Conservation (phyloP, 495 filamentous ascomycete species). For the Acidiella bohemica region DNA sequence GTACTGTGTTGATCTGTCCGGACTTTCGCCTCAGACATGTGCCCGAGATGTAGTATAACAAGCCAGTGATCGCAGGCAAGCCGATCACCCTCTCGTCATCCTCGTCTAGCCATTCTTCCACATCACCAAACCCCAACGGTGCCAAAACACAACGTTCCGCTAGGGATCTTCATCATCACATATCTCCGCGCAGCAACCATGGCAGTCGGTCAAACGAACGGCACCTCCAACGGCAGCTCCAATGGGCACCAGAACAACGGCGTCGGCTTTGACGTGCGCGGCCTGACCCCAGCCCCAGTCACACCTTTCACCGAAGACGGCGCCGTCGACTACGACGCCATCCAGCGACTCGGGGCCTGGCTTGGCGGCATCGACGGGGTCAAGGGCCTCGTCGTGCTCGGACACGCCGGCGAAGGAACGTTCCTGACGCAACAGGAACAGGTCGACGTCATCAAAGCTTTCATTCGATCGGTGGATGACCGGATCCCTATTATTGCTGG, state of each 20-base stretch:
- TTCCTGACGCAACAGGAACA: constrained; percentile 29
- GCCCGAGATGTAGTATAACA: too few species aligned
- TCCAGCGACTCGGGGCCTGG: constrained; percentile 29
- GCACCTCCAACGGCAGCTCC: background rate
- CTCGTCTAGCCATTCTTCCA: too few species aligned
- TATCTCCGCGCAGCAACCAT: background rate
- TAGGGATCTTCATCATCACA: too few species aligned
- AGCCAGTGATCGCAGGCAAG: too few species aligned
- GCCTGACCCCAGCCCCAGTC: constrained; percentile 28
- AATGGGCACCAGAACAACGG: background rate
- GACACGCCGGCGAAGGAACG: constrained; percentile 29
- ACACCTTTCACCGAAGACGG: constrained; percentile 27
- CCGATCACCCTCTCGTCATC: too few species aligned
- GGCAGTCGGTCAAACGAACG: background rate
- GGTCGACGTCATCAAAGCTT: constrained; percentile 26
- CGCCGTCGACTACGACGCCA: constrained; percentile 26
- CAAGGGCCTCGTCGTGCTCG: constrained; percentile 29
- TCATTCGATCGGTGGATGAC: constrained; percentile 29
- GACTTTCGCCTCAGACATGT: too few species aligned
- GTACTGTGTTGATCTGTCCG: too few species aligned
- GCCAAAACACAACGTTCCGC: too few species aligned
- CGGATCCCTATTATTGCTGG: constrained; percentile 29
- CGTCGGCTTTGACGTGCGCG: constrained; percentile 20
- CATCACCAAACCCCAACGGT: too few species aligned
- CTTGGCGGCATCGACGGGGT: constrained; percentile 28